Evolutionary conservation across 2,329 filamentous ascomycete genomes (phyloP), one percentile per base, ranked within the genome.

Genomic region (Sclerotinia nivalis): DNA sequence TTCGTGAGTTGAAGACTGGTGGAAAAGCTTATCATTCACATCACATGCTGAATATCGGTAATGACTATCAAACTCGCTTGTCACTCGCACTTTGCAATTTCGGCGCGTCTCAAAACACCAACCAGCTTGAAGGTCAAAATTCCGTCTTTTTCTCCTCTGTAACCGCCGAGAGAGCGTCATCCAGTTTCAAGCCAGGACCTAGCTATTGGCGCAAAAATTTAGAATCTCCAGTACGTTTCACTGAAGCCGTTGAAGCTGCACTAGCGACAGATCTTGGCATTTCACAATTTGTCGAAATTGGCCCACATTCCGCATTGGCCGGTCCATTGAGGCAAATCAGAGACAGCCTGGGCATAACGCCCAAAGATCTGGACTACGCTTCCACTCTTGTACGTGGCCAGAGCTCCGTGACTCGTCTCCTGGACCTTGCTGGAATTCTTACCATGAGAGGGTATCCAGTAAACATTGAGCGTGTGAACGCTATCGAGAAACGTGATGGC

Each of bases 291-390:
- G 20, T 74, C 20, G 73, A 74, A 68, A 67, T 74, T 31, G 73
- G 73, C 0, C 72, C 72, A 7, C 73, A 74, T n/a, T 69, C 67
- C 2, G 69, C 71, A 12, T 50, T 74, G 12, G 69, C 68, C 12
- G 56, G 66, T 13, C 72, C 72, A 6, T n/a, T 72, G 4, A 66
- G 68, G 9, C 72, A 74, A 37, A 71, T 68, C 6, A 50, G 54
- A 43, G 55, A 68, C 4, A 68, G 28, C 4, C 45, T 68, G 4
- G 55, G 55, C 8, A 66, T 66, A n/a, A 22, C 12, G 7, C 47
- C 13, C 15, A 59, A 37, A 28, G 62, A n/a, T 80, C 80, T 80
- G 0, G 78, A 79, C 37, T 74, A 74, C 43, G 25, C 34, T n/a
- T 28, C 64, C 61, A 71, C 73, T 15, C n/a, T 74, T 5, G 50